These are phyloP conservation scores for Adansonia digitata DNA, from an alignment of 345 rosid genomes.

Conservation along the genomic window DNA sequence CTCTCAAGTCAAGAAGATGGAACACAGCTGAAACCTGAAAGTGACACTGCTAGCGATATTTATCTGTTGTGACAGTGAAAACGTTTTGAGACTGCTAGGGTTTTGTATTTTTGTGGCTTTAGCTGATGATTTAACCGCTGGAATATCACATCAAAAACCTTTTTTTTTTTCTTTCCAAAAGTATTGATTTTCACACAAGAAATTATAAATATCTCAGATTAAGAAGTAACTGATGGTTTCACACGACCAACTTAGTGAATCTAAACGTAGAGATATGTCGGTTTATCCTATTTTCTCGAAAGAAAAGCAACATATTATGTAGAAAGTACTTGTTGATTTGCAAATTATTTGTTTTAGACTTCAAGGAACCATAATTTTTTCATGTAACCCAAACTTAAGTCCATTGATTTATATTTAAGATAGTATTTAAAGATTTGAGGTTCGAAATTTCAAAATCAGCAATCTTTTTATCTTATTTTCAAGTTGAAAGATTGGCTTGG, in stretches of 20 bases:
- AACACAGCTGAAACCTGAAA: conserved; percentile 32
- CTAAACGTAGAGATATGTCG: conserved; percentile 14
- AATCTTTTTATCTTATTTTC: no score
- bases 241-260: conserved; percentile 18
- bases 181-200: not conserved
- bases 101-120: conserved; percentile 17
- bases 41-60: conserved; percentile 24
- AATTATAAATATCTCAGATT: not conserved
- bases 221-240: conserved; percentile 22
- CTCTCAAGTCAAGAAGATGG: conserved; percentile 14
- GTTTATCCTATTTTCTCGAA: conserved; percentile 17
- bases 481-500: not conserved
- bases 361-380: conserved; percentile 26
- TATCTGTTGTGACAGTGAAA: conserved; percentile 24
- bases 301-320: conserved; percentile 48
- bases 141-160: conserved; percentile 13
- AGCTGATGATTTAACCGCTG: conserved; percentile 19
- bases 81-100: conserved; percentile 11
- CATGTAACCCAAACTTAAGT: no score
- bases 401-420: no score
- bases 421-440: not conserved
- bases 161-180: not conserved
- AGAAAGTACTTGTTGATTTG: conserved; percentile 47
- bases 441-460: no score
- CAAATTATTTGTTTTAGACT: conserved; percentile 18